phyloP scores from a whole-genome alignment of 139 green algal species.

The Edaphochlamys debaryana region DNA sequence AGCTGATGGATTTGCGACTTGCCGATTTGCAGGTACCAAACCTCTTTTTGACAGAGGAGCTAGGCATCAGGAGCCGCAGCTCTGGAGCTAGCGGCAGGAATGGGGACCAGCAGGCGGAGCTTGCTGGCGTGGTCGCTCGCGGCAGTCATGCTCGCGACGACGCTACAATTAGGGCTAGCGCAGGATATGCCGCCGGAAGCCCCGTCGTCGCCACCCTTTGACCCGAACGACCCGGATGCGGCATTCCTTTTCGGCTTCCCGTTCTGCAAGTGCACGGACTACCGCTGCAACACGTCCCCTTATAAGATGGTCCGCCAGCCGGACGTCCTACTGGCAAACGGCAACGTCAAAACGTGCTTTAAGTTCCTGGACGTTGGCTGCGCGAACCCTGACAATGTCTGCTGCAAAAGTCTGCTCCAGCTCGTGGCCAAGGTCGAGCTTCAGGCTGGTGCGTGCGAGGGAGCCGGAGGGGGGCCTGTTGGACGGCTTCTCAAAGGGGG shows the following conservation, averaged over 20 bases:
- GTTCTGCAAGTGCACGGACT: conserved; percentile 24
- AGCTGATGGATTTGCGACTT: too few species aligned
- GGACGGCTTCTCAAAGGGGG: too few species aligned
- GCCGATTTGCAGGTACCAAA: too few species aligned
- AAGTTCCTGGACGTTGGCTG: conserved; percentile 22
- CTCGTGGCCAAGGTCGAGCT: conserved; percentile 21
- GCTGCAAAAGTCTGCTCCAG: background rate
- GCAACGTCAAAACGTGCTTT: conserved; percentile 18
- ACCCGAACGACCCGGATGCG: background rate
- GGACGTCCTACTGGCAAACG: background rate
- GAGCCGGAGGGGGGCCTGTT: background rate
- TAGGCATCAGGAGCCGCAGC: too few species aligned
- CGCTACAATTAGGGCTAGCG: background rate
- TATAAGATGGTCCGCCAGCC: background rate
- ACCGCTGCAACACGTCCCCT: conserved; percentile 13
- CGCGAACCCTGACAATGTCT: background rate
- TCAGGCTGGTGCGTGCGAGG: conserved; percentile 3
- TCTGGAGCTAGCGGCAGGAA: too few species aligned
- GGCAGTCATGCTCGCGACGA: background rate
- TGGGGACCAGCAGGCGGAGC: conserved; percentile 20
- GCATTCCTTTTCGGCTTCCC: conserved; percentile 33
- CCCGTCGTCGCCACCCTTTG: background rate
- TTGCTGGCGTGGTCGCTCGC: conserved; percentile 1
- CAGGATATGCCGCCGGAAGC: background rate
- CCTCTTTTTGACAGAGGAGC: too few species aligned